Percentiles rank a stretch among this genome's conserved stretches.
These are phyloP conservation scores for Yamadazyma dendronema DNA, from an alignment of 1,139 yeast species.

Conservation along the genomic window DNA sequence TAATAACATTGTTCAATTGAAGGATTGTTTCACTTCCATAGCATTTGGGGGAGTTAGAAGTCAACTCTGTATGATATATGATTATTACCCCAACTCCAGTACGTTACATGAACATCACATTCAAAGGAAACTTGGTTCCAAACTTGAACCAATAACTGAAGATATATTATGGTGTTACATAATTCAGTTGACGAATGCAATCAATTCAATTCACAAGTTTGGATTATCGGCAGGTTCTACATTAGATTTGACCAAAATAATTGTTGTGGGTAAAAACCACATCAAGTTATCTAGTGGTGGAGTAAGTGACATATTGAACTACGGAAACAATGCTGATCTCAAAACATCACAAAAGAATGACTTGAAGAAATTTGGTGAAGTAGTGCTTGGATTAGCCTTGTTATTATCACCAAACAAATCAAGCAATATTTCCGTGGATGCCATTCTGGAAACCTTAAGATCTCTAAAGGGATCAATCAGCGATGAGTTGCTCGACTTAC, in stretches of 20 bases:
- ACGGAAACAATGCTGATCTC: slow-evolving; percentile 24
- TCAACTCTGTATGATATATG: slow-evolving; percentile 44
- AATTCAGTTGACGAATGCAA: slow-evolving; percentile 69
- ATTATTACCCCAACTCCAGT: slow-evolving; percentile 41
- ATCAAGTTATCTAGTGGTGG: slow-evolving; percentile 73
- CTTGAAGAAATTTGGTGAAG: slow-evolving; percentile 51
- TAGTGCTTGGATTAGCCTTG: slow-evolving; percentile 56
- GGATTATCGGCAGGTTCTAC: slow-evolving; percentile 62
- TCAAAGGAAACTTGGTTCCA: slow-evolving; percentile 31
- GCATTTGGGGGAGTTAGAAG: slow-evolving; percentile 69
- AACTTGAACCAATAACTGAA: slow-evolving; percentile 54
- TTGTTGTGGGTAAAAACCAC: slow-evolving; percentile 70
- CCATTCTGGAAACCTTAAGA: slow-evolving; percentile 17
- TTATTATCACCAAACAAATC: slow-evolving; percentile 34
- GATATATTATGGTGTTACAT: slow-evolving; percentile 72
- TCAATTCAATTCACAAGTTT: slow-evolving; percentile 59
- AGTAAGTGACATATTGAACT: slow-evolving; percentile 62
- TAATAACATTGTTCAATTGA: slow-evolving; percentile 64
- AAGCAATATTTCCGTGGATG: slow-evolving; percentile 16
- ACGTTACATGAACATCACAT: slow-evolving; percentile 35
- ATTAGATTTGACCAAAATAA: slow-evolving; percentile 64
- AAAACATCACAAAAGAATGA: slow-evolving; percentile 50
- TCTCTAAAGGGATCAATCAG: slow-evolving; percentile 14
- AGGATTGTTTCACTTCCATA: slow-evolving; percentile 84
- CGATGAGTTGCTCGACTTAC: slow-evolving; percentile 21